These are phyloP conservation scores for Fusarium dimerum DNA, from an alignment of 2,329 filamentous ascomycete genomes.

Conservation along the genomic window DNA sequence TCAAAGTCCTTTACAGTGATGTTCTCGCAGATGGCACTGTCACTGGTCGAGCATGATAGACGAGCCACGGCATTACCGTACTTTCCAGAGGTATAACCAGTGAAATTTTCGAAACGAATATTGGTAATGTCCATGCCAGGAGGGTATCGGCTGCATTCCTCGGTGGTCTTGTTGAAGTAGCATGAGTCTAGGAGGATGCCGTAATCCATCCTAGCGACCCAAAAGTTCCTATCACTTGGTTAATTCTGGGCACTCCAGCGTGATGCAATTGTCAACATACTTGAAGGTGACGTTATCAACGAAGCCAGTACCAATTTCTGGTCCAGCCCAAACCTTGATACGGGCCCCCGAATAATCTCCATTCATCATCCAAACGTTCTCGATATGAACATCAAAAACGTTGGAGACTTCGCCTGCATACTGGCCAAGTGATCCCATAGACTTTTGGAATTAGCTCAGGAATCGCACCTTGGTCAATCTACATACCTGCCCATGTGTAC, in stretches of 20 bases:
- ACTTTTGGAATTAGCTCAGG: slow-evolving; percentile 2
- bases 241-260: accelerated
- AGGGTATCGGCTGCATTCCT: slow-evolving; percentile 53
- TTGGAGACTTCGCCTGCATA: slow-evolving; percentile 55
- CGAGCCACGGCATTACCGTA: slow-evolving; percentile 55
- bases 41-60: slow-evolving; percentile 55
- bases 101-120: slow-evolving; percentile 59
- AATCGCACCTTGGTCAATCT: slow-evolving; percentile 18
- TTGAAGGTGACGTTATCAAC: slow-evolving; percentile 63
- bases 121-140: slow-evolving; percentile 60
- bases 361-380: slow-evolving; percentile 59
- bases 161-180: slow-evolving; percentile 57
- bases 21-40: slow-evolving; percentile 54
- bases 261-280: neutral
- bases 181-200: slow-evolving; percentile 62
- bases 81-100: slow-evolving; percentile 56
- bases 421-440: slow-evolving; percentile 60
- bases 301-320: slow-evolving; percentile 58
- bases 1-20: slow-evolving; percentile 57
- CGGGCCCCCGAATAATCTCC: slow-evolving; percentile 53
- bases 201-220: slow-evolving; percentile 58
- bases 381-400: slow-evolving; percentile 58
- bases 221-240: slow-evolving; percentile 47
- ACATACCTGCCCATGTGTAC: slow-evolving; percentile 51
- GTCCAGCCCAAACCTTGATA: slow-evolving; percentile 63